phyloP scores from a whole-genome alignment of 805 yeast species.

The Kluyveromyces lactis region DNA sequence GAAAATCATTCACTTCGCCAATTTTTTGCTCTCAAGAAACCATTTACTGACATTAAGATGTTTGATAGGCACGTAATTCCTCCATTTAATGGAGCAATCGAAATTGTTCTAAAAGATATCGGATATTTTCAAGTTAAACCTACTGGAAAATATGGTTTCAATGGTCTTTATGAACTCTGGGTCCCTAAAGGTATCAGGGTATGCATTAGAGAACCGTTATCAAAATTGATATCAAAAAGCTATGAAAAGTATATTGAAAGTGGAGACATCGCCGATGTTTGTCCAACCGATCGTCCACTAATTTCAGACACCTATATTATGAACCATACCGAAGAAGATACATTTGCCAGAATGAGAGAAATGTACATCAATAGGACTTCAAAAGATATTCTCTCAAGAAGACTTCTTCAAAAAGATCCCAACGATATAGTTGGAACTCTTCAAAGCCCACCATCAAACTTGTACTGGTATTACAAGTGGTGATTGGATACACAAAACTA shows the following conservation, averaged over 20 bases:
- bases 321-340: constrained; percentile 15
- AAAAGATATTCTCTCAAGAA: constrained; percentile 16
- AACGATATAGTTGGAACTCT: constrained; percentile 9
- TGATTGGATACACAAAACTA: no score
- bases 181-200: constrained; percentile 50
- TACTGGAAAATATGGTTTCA: constrained; percentile 37
- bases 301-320: constrained; percentile 24
- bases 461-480: constrained; percentile 28
- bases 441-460: constrained; percentile 16
- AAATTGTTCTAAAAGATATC: constrained; percentile 53
- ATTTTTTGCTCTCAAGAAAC: constrained; percentile 21
- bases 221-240: constrained; percentile 12
- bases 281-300: constrained; percentile 21
- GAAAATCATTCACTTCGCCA: constrained; percentile 24
- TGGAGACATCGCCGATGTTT: constrained; percentile 18
- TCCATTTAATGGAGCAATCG: constrained; percentile 62
- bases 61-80: constrained; percentile 48
- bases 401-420: constrained; percentile 14
- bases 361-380: constrained; percentile 22
- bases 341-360: constrained; percentile 18
- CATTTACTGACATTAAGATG: constrained; percentile 14
- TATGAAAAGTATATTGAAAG: constrained; percentile 32
- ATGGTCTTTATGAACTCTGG: constrained; percentile 38
- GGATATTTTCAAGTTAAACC: constrained; percentile 57
- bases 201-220: constrained; percentile 46